Percentiles rank a stretch among this genome's conserved stretches.
These are phyloP conservation scores for Lanzia echinophila DNA, from an alignment of 2,329 filamentous ascomycete genomes.

Conservation along the genomic window DNA sequence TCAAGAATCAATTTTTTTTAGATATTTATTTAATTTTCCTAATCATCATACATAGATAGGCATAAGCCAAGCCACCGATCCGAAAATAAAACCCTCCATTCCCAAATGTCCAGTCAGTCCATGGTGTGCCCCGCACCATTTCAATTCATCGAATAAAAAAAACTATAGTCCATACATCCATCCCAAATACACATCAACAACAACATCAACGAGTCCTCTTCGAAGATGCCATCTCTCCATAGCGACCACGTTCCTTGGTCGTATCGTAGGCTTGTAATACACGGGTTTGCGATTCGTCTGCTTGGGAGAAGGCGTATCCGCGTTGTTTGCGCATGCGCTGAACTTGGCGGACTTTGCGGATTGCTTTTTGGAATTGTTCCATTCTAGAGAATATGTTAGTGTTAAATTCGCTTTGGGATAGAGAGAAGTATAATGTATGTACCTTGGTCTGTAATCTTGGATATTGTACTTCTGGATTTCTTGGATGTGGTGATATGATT, in stretches of 20 bases:
- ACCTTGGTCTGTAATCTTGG: conserved; percentile 95
- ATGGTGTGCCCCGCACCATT: too few relatives aligned
- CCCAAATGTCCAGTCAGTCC: too few relatives aligned
- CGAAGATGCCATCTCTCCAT: conserved; percentile 76
- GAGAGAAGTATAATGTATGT: conserved; percentile 33
- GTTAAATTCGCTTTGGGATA: conserved; percentile 8
- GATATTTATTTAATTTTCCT: too few relatives aligned
- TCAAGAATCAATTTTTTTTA: too few relatives aligned
- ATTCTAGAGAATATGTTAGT: conserved; percentile 50
- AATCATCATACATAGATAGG: too few relatives aligned
- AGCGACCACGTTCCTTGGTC: conserved; percentile 80
- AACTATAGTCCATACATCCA: not conserved
- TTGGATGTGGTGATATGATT: conserved; percentile 96
- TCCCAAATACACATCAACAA: not conserved
- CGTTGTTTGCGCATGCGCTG: conserved; percentile 99
- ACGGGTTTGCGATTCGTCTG: conserved; percentile 90
- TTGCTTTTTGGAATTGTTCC: conserved; percentile 99
- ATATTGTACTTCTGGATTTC: conserved; percentile 99
- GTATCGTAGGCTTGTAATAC: conserved; percentile 98
- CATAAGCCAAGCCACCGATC: too few relatives aligned
- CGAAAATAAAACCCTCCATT: too few relatives aligned
- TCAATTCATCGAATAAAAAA: not conserved
- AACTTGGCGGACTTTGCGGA: conserved; percentile 95
- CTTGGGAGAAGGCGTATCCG: conserved; percentile 96
- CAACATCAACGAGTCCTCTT: conserved; percentile 3